Percentiles rank a stretch among this genome's conserved stretches.
Conservation (phyloP, 768 basidiomycete genomes). For the Clitopilus passeckerianus region DNA sequence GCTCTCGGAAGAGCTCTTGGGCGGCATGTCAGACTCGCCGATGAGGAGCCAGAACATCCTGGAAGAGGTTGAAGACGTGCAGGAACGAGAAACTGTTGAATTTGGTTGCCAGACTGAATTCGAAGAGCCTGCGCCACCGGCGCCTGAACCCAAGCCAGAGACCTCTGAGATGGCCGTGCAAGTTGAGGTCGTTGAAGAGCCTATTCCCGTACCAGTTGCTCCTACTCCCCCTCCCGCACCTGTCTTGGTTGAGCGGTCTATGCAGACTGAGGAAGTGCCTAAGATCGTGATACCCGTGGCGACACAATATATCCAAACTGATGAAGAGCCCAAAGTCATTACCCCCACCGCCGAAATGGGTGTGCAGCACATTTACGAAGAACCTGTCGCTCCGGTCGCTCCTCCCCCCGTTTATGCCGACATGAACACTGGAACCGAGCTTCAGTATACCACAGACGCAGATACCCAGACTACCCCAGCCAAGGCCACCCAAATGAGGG, state of each 20-base stretch:
- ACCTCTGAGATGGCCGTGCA: slow-evolving; percentile 38
- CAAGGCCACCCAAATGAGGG: slow-evolving; percentile 8
- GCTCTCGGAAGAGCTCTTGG: slow-evolving; percentile 59
- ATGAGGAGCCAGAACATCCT: slow-evolving; percentile 31
- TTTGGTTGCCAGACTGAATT: slow-evolving; percentile 65
- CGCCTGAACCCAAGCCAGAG: slow-evolving; percentile 12
- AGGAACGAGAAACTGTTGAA: slow-evolving; percentile 52
- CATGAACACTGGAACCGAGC: slow-evolving; percentile 31
- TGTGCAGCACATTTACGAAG: slow-evolving; percentile 22
- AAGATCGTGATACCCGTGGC: slow-evolving; percentile 30
- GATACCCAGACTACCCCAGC: slow-evolving; percentile 21
- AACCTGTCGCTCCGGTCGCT: slow-evolving; percentile 20
- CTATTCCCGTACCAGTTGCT: slow-evolving; percentile 17
- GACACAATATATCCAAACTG: slow-evolving; percentile 26
- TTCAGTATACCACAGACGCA: slow-evolving; percentile 23
- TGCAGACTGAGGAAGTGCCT: slow-evolving; percentile 45
- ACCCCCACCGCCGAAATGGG: not conserved
- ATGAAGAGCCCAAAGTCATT: not conserved
- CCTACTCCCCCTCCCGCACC: slow-evolving; percentile 5
- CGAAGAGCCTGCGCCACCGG: slow-evolving; percentile 24
- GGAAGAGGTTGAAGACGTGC: slow-evolving; percentile 32
- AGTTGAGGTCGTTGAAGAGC: slow-evolving; percentile 24
- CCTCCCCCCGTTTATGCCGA: slow-evolving; percentile 25
- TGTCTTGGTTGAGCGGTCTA: slow-evolving; percentile 28
- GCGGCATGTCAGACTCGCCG: slow-evolving; percentile 34